Evolutionary conservation across 2,329 filamentous ascomycete species (phyloP).

Genomic region (Sclerotinia spermophila): DNA sequence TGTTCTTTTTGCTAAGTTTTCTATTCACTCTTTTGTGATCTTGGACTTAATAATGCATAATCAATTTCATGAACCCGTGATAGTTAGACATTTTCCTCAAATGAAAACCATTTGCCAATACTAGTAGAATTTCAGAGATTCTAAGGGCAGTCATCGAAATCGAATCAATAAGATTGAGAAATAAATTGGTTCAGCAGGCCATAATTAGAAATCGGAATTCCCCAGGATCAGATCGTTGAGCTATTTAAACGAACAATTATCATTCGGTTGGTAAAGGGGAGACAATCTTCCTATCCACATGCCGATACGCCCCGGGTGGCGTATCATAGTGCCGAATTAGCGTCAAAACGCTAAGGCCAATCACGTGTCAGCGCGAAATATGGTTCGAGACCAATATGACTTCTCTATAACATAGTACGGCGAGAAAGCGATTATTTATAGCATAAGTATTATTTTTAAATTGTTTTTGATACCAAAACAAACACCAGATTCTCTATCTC

Average conservation of each 20-base stretch:
- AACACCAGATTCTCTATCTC: too few relatives aligned
- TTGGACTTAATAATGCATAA: neutral
- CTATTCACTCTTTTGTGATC: neutral
- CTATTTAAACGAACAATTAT: neutral
- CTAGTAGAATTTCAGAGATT: neutral
- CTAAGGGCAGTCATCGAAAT: neutral
- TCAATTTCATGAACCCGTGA: too few relatives aligned
- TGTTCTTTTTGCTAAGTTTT: neutral
- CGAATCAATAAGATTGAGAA: neutral
- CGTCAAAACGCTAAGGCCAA: neutral
- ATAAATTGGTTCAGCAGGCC: neutral
- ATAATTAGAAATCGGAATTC: neutral
- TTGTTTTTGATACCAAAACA: neutral
- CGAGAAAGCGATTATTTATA: neutral
- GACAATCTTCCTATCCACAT: neutral
- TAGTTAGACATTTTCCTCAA: neutral
- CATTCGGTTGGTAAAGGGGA: neutral
- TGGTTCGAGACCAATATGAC: neutral
- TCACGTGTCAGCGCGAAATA: neutral
- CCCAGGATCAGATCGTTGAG: too few relatives aligned
- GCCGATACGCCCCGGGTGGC: neutral
- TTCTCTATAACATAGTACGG: neutral
- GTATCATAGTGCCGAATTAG: neutral
- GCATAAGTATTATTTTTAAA: too few relatives aligned
- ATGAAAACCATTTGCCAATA: neutral